Evolutionary conservation across 805 yeast genomes (phyloP).

Genomic region (Yamadazyma olivae): DNA sequence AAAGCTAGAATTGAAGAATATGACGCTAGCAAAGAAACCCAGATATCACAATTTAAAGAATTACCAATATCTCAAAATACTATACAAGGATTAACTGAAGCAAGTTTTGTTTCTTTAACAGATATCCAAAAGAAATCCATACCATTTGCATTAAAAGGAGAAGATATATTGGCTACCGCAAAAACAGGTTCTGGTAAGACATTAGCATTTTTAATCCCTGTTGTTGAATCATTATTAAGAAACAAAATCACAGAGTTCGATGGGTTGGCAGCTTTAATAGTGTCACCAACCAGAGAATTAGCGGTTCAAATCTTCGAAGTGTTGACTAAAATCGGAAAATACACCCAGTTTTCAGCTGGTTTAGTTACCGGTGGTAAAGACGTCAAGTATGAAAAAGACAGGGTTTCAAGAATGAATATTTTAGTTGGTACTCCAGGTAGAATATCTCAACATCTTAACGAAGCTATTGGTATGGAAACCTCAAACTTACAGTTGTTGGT

Average conservation of each 20-base stretch:
- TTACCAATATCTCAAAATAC: conserved; percentile 72
- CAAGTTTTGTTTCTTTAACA: conserved; percentile 79
- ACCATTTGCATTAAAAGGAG: conserved; percentile 70
- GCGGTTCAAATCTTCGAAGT: conserved; percentile 92
- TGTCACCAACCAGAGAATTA: conserved; percentile 90
- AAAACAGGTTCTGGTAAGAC: conserved; percentile 92
- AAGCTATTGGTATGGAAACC: conserved; percentile 75
- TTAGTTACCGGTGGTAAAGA: conserved; percentile 93
- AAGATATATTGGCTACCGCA: conserved; percentile 84
- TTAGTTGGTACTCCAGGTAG: conserved; percentile 92
- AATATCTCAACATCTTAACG: conserved; percentile 85
- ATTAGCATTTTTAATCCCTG: conserved; percentile 79
- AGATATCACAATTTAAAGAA: conserved; percentile 58
- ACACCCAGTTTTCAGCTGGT: conserved; percentile 79
- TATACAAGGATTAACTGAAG: conserved; percentile 66
- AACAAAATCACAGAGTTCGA: conserved; percentile 78
- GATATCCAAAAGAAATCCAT: conserved; percentile 83
- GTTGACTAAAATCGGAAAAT: conserved; percentile 72
- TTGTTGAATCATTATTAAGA: conserved; percentile 64
- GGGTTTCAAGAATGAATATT: conserved; percentile 76
- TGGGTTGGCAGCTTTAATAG: conserved; percentile 84
- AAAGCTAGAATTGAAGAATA: conserved; percentile 51
- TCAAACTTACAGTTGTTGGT: conserved; percentile 75
- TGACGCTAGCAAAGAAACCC: conserved; percentile 34
- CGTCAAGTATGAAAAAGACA: conserved; percentile 73